These are phyloP conservation scores for Wickerhamomyces kurtzmanii DNA, from an alignment of 805 yeast genomes.

Conservation along the genomic window DNA sequence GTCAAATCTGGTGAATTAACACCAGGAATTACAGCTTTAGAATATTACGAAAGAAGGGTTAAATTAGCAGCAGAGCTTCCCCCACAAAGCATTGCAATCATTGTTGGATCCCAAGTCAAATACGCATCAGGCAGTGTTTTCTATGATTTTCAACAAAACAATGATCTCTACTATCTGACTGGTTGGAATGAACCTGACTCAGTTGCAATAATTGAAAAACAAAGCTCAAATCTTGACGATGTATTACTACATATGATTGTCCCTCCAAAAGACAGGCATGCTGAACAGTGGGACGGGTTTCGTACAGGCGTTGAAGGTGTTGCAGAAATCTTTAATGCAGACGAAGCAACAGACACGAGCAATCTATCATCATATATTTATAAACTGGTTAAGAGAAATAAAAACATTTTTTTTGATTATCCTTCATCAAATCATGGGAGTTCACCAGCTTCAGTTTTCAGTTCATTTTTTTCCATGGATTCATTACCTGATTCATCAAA, in stretches of 20 bases:
- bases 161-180: slow-evolving; percentile 75
- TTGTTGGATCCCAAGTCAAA: slow-evolving; percentile 64
- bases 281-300: slow-evolving; percentile 93
- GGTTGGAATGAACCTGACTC: slow-evolving; percentile 93
- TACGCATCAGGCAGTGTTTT: slow-evolving; percentile 88
- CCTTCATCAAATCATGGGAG: slow-evolving; percentile 14
- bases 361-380: slow-evolving; percentile 31
- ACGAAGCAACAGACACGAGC: slow-evolving; percentile 47
- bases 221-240: slow-evolving; percentile 39
- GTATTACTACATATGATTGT: slow-evolving; percentile 70
- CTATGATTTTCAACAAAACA: slow-evolving; percentile 87
- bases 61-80: slow-evolving; percentile 50
- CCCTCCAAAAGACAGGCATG: slow-evolving; percentile 66
- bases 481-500: slow-evolving; percentile 15
- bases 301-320: slow-evolving; percentile 85
- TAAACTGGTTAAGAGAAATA: slow-evolving; percentile 36
- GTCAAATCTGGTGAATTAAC: slow-evolving; percentile 74
- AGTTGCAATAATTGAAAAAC: slow-evolving; percentile 55
- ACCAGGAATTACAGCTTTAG: slow-evolving; percentile 78
- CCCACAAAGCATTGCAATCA: slow-evolving; percentile 55
- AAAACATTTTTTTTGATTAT: slow-evolving; percentile 46
- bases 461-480: slow-evolving; percentile 18
- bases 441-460: slow-evolving; percentile 16
- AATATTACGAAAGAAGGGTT: slow-evolving; percentile 66
- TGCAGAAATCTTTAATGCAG: slow-evolving; percentile 79